phyloP scores from a whole-genome alignment of 306 rosid species.

The Ceratonia siliqua region DNA sequence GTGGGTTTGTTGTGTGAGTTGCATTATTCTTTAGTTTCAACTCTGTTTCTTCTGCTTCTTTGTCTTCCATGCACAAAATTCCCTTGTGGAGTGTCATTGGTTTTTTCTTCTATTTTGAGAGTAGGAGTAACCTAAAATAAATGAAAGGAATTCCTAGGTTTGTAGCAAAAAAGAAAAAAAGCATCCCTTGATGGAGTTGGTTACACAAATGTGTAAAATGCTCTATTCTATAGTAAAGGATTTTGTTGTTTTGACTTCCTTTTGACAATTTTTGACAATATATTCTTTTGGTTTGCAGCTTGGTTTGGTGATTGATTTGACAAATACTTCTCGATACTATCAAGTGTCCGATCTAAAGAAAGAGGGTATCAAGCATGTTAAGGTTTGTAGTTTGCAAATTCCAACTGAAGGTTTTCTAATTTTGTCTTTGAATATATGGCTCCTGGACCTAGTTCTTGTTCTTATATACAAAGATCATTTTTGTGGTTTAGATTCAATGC shows the following conservation, averaged over 20 bases:
- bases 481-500: slow-evolving; percentile 83
- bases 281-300: slow-evolving; percentile 68
- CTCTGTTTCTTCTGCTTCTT: slow-evolving; percentile 20
- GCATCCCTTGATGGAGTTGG: slow-evolving; percentile 5
- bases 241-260: background rate
- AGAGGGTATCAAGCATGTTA: slow-evolving; percentile 95
- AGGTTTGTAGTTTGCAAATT: slow-evolving; percentile 54
- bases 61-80: background rate
- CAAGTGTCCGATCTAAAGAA: slow-evolving; percentile 76
- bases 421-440: slow-evolving; percentile 21
- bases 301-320: slow-evolving; percentile 96
- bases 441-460: slow-evolving; percentile 21
- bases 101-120: slow-evolving; percentile 11
- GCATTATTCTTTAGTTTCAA: background rate
- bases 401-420: background rate
- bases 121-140: slow-evolving; percentile 6
- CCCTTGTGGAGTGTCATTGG: background rate
- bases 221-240: background rate
- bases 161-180: slow-evolving; percentile 8
- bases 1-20: background rate
- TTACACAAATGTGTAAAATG: background rate
- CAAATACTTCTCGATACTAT: slow-evolving; percentile 91
- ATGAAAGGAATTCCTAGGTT: slow-evolving; percentile 8
- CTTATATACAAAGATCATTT: slow-evolving; percentile 31
- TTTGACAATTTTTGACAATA: slow-evolving; percentile 29